Percentiles rank a stretch among this genome's conserved stretches.
These are phyloP conservation scores for Cutaneotrichosporon daszewskae DNA, from an alignment of 1,284 basidiomycete genomes.

Conservation along the genomic window DNA sequence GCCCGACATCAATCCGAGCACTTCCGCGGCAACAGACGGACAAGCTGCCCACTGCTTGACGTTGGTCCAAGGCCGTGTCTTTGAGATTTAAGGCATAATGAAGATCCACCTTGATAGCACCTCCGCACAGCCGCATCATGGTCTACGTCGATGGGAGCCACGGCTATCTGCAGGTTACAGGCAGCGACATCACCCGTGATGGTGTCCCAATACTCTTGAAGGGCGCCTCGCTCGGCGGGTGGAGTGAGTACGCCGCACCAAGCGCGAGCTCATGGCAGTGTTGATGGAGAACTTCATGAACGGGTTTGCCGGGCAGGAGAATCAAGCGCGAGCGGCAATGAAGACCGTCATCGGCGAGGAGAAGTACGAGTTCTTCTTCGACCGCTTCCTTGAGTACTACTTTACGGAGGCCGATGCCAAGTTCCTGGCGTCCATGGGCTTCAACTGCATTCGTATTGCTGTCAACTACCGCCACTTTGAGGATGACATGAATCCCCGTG, in stretches of 20 bases:
- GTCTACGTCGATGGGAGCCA: not conserved
- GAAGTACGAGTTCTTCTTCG: slow-evolving; percentile 69
- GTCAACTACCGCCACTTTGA: slow-evolving; percentile 45
- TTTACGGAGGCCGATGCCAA: slow-evolving; percentile 60
- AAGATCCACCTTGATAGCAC: not conserved
- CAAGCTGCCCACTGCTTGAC: no score
- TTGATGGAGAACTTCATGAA: slow-evolving; percentile 44
- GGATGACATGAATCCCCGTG: slow-evolving; percentile 40
- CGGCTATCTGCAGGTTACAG: not conserved
- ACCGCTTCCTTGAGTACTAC: slow-evolving; percentile 61
- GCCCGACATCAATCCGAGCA: not conserved
- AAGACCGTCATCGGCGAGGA: slow-evolving; percentile 58
- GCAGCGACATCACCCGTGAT: slow-evolving; percentile 17
- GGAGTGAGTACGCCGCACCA: slow-evolving; percentile 23
- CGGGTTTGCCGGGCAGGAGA: slow-evolving; percentile 33
- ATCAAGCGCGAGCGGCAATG: slow-evolving; percentile 62
- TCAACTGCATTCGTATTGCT: slow-evolving; percentile 59
- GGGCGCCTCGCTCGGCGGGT: slow-evolving; percentile 40
- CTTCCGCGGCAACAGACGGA: not conserved
- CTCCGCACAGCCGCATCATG: not conserved
- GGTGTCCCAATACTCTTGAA: slow-evolving; percentile 29
- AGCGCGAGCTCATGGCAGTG: slow-evolving; percentile 16
- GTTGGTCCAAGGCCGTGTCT: no score
- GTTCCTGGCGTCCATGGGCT: slow-evolving; percentile 59
- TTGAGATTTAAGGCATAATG: not conserved